phyloP scores from a whole-genome alignment of 805 yeast species.

The Saccharomycopsis sp. region DNA sequence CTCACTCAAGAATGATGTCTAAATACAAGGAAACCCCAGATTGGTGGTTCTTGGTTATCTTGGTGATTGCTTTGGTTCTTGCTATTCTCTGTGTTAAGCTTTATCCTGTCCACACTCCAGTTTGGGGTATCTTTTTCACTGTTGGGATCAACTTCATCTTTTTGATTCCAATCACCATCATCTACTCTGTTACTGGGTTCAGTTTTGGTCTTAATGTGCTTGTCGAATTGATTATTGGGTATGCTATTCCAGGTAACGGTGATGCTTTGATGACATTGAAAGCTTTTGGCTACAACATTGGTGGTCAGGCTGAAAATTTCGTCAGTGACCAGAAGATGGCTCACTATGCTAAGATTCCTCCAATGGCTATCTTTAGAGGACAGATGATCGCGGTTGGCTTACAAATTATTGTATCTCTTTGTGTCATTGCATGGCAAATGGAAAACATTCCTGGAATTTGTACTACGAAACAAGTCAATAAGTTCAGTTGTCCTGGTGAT shows the following conservation, averaged over 20 bases:
- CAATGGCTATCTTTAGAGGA: conserved; percentile 47
- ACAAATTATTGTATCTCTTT: conserved; percentile 28
- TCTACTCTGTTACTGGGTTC: conserved; percentile 43
- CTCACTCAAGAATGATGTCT: conserved; percentile 51
- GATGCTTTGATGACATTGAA: conserved; percentile 45
- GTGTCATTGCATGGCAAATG: conserved; percentile 32
- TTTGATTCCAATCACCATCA: conserved; percentile 43
- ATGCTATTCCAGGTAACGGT: conserved; percentile 49
- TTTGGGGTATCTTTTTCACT: conserved; percentile 52
- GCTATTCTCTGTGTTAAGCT: conserved; percentile 42
- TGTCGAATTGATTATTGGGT: conserved; percentile 50
- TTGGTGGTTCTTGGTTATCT: conserved; percentile 43
- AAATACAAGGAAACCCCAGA: conserved; percentile 54
- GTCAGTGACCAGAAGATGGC: conserved; percentile 49
- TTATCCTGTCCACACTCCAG: conserved; percentile 46
- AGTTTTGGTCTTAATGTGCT: conserved; percentile 43
- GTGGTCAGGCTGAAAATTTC: conserved; percentile 56
- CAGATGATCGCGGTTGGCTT: conserved; percentile 31
- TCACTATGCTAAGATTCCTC: conserved; percentile 53
- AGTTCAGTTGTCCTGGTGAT: conserved; percentile 35
- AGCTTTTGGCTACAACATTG: conserved; percentile 50
- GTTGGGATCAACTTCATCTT: conserved; percentile 43
- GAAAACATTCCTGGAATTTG: conserved; percentile 32
- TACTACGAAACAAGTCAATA: conserved; percentile 29
- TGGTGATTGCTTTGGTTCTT: conserved; percentile 37